phyloP scores from a whole-genome alignment of 345 rosid species.

The Microthlaspi erraticum region DNA sequence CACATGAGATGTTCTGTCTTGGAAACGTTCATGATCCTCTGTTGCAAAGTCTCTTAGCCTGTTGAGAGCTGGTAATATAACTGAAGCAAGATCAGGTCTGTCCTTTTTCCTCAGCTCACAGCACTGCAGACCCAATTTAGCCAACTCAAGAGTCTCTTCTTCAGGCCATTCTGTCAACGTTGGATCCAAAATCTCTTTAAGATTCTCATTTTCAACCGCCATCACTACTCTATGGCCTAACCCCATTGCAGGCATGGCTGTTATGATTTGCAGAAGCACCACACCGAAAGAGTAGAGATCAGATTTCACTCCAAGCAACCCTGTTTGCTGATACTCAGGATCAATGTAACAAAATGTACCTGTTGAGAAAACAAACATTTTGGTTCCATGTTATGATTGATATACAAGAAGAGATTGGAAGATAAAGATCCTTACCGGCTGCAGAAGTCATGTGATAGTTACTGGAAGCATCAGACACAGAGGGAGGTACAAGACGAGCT shows the following conservation, averaged over 20 bases:
- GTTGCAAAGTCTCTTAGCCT: constrained; percentile 54
- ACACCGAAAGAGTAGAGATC: constrained; percentile 84
- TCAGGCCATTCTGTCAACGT: constrained; percentile 70
- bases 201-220: constrained; percentile 57
- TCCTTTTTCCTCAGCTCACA: constrained; percentile 83
- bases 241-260: constrained; percentile 75
- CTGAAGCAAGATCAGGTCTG: constrained; percentile 71
- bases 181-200: constrained; percentile 65
- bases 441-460: constrained; percentile 71
- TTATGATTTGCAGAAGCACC: constrained; percentile 74
- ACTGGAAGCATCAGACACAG: constrained; percentile 47
- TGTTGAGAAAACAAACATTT: constrained; percentile 9
- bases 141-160: constrained; percentile 63
- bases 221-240: constrained; percentile 55
- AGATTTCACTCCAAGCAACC: constrained; percentile 83
- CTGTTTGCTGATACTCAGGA: constrained; percentile 89
- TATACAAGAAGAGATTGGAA: neutral
- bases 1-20: constrained; percentile 11
- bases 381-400: constrained; percentile 25
- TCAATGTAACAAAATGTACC: constrained; percentile 84
- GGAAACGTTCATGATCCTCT: constrained; percentile 39
- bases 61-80: constrained; percentile 65
- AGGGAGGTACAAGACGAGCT: constrained; percentile 67
- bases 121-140: constrained; percentile 68
- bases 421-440: constrained; percentile 53